Evolutionary conservation across 2,329 filamentous ascomycete species (phyloP).

Genomic region (Nemania sp.): DNA sequence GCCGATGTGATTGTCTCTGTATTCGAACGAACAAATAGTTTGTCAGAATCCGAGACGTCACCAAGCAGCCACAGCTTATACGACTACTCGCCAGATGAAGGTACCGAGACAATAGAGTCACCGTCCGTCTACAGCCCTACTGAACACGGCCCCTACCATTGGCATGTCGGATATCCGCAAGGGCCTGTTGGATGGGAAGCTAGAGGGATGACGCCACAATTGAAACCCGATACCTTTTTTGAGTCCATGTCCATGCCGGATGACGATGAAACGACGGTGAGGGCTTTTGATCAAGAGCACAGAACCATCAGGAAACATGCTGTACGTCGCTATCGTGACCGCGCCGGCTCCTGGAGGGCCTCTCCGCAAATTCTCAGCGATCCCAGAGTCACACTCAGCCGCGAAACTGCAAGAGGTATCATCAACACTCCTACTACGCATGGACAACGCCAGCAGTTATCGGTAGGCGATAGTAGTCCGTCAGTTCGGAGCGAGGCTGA

Average conservation of each 20-base stretch:
- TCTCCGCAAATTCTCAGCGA: slow-evolving; percentile 43
- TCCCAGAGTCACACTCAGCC: slow-evolving; percentile 47
- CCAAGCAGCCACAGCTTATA: slow-evolving; percentile 41
- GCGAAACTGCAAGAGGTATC: slow-evolving; percentile 44
- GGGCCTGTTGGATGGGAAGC: slow-evolving; percentile 31
- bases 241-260: slow-evolving; percentile 39
- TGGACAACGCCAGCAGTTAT: slow-evolving; percentile 28
- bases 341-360: slow-evolving; percentile 50
- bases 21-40: slow-evolving; percentile 54
- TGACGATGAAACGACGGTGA: slow-evolving; percentile 35
- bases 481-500: slow-evolving; percentile 47
- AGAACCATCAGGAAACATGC: slow-evolving; percentile 47
- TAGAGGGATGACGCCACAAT: slow-evolving; percentile 39
- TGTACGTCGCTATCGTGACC: slow-evolving; percentile 47
- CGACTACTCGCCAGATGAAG: slow-evolving; percentile 36
- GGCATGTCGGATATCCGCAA: slow-evolving; percentile 43
- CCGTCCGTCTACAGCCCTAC: slow-evolving; percentile 35
- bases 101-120: slow-evolving; percentile 36
- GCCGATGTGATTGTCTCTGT: slow-evolving; percentile 47
- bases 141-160: slow-evolving; percentile 43
- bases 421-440: slow-evolving; percentile 33
- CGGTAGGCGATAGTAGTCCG: slow-evolving; percentile 36
- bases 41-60: slow-evolving; percentile 51
- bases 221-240: slow-evolving; percentile 36
- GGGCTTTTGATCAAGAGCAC: slow-evolving; percentile 41